Percentiles rank a stretch among this genome's conserved stretches.
Conservation (phyloP, 805 yeast species). For the Myxozyma kluyveri region DNA sequence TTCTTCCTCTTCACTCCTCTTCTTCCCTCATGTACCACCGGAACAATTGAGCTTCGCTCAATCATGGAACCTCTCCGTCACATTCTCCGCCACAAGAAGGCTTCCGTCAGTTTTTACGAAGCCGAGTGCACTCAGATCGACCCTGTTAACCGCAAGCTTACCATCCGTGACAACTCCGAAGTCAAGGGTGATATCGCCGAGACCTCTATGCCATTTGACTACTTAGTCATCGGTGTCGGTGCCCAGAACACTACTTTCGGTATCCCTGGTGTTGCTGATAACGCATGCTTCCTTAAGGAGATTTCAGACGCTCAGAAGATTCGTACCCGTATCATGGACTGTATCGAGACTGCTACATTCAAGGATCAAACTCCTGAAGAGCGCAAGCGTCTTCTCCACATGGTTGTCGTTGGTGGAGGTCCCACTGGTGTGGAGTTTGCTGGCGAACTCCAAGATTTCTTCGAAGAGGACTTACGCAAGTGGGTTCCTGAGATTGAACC, state of each 20-base stretch:
- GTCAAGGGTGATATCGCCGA: conserved; percentile 41
- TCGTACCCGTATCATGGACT: conserved; percentile 77
- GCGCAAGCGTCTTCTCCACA: conserved; percentile 77
- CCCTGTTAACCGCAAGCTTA: conserved; percentile 61
- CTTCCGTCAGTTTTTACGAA: conserved; percentile 80
- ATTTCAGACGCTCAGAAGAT: conserved; percentile 82
- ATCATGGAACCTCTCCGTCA: conserved; percentile 91
- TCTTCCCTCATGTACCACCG: conserved; percentile 91
- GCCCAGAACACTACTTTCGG: conserved; percentile 94
- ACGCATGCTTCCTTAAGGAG: conserved; percentile 87
- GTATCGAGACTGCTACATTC: conserved; percentile 82
- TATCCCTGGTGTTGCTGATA: conserved; percentile 84
- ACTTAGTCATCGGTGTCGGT: conserved; percentile 89
- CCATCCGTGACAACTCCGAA: conserved; percentile 42
- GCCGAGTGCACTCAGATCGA: conserved; percentile 88
- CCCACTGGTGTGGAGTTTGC: conserved; percentile 99
- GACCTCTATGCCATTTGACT: conserved; percentile 64
- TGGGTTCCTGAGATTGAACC: conserved; percentile 84
- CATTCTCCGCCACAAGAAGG: conserved; percentile 70
- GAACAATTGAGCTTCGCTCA: conserved; percentile 80
- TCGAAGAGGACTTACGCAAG: conserved; percentile 81
- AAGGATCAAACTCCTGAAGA: conserved; percentile 74
- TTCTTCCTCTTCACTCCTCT: conserved; percentile 92
- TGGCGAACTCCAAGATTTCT: conserved; percentile 92
- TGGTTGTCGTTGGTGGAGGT: conserved; percentile 97